These are phyloP conservation scores for Aspergillus sojae DNA, from an alignment of 2,329 filamentous ascomycete genomes.

Conservation along the genomic window DNA sequence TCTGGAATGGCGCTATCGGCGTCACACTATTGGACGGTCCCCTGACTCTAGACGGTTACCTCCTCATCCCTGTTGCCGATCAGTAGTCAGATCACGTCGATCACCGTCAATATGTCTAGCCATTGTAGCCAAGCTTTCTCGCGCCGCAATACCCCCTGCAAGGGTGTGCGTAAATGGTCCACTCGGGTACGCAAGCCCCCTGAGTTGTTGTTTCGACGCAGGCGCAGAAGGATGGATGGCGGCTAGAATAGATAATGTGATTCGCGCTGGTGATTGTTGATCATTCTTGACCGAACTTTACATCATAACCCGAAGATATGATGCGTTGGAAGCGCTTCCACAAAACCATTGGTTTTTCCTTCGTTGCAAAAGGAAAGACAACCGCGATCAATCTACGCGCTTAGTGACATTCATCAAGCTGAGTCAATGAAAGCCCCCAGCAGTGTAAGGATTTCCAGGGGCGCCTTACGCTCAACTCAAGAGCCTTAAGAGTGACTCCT, in stretches of 20 bases:
- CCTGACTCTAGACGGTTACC: not conserved
- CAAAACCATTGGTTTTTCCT: no score
- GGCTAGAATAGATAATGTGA: not conserved
- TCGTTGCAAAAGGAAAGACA: not conserved
- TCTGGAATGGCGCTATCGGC: conserved; percentile 4
- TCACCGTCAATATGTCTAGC: not conserved
- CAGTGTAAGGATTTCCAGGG: not conserved
- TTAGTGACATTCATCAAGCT: not conserved
- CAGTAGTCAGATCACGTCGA: not conserved
- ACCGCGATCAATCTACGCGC: not conserved
- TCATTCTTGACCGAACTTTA: not conserved
- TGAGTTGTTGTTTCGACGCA: not conserved
- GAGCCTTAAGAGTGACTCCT: not conserved
- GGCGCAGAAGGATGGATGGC: not conserved
- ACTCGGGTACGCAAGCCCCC: not conserved
- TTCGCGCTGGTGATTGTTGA: not conserved
- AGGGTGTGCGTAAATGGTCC: conserved; percentile 7
- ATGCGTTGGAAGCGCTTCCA: not conserved
- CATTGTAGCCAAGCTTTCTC: conserved; percentile 9
- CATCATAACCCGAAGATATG: not conserved
- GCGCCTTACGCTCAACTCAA: not conserved
- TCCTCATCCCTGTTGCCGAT: not conserved
- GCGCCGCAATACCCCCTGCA: conserved; percentile 1
- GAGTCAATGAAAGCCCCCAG: not conserved
- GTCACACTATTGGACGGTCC: conserved; percentile 1